Conservation (phyloP, 371 early-diverging fungal species). For the Rhizopus arrhizus region DNA sequence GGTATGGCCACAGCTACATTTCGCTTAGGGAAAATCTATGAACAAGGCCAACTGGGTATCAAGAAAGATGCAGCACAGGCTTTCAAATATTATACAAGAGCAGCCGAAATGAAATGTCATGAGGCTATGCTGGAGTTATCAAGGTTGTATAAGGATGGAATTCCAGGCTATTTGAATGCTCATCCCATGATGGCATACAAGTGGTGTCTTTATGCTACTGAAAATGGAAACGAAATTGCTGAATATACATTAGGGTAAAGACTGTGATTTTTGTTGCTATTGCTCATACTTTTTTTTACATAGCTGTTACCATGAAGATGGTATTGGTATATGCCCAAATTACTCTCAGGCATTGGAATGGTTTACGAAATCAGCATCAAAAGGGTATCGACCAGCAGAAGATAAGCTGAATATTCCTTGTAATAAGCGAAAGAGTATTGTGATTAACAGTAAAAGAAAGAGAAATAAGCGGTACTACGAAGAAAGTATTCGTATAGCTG, state of each 20-base stretch:
- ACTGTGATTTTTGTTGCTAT: neutral
- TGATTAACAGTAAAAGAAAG: neutral
- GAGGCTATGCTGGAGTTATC: conserved; percentile 43
- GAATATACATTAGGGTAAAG: conserved; percentile 48
- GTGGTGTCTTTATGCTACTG: conserved; percentile 47
- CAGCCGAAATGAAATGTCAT: conserved; percentile 38
- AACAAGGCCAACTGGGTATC: conserved; percentile 23
- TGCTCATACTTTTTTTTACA: neutral
- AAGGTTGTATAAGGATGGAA: conserved; percentile 35
- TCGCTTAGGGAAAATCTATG: conserved; percentile 34
- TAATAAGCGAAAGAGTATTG: conserved; percentile 1
- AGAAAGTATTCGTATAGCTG: conserved; percentile 26
- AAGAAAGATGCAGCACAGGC: conserved; percentile 24
- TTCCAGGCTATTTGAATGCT: conserved; percentile 27
- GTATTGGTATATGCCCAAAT: conserved; percentile 31
- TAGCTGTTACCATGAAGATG: conserved; percentile 33
- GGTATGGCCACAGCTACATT: conserved; percentile 29
- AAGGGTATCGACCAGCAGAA: conserved; percentile 30
- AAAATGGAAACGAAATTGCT: conserved; percentile 35
- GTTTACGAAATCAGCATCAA: conserved; percentile 34
- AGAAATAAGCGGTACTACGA: conserved; percentile 19
- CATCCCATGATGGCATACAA: conserved; percentile 35
- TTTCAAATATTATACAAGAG: conserved; percentile 37
- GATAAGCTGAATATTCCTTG: conserved; percentile 13
- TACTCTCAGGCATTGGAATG: conserved; percentile 26